A percentile compares a stretch with the other conserved stretches of the same genome.
phyloP scores from a whole-genome alignment of 805 yeast species.

The Yarrowia hollandica region DNA sequence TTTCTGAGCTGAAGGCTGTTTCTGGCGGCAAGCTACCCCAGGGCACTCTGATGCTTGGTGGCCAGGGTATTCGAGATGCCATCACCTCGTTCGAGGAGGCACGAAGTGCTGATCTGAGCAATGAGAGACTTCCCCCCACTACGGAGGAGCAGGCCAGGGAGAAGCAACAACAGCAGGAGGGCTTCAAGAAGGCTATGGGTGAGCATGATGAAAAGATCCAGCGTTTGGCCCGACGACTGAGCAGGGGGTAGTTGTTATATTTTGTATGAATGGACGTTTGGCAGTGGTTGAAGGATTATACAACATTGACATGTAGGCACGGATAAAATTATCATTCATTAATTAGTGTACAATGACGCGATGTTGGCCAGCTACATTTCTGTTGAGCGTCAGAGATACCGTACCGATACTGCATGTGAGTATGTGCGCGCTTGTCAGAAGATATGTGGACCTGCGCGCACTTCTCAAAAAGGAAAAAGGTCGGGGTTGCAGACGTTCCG shows the following conservation, averaged over 20 bases:
- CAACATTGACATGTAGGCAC: no score
- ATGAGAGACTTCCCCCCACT: slow-evolving; percentile 88
- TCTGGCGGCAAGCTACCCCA: slow-evolving; percentile 80
- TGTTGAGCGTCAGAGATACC: no score
- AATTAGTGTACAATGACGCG: no score
- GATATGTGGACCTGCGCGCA: no score
- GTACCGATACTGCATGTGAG: no score
- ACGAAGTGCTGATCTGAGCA: slow-evolving; percentile 69
- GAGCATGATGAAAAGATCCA: slow-evolving; percentile 37
- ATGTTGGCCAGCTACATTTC: no score
- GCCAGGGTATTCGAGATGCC: slow-evolving; percentile 71
- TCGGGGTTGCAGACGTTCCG: no score
- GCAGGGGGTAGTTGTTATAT: slow-evolving; percentile 31
- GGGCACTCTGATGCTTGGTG: slow-evolving; percentile 80
- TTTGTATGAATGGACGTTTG: neutral
- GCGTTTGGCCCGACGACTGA: slow-evolving; percentile 37
- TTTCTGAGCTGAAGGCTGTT: slow-evolving; percentile 70
- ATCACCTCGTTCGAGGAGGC: slow-evolving; percentile 81
- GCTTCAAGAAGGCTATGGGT: slow-evolving; percentile 35
- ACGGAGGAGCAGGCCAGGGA: slow-evolving; percentile 53
- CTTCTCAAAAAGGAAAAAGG: no score
- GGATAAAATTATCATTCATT: no score
- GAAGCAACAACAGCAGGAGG: slow-evolving; percentile 49
- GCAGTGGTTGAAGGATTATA: no score
- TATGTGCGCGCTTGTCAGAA: no score